Evolutionary conservation across 192 early-diverging fungal genomes (phyloP).

Genomic region (Backusella morwellensis): DNA sequence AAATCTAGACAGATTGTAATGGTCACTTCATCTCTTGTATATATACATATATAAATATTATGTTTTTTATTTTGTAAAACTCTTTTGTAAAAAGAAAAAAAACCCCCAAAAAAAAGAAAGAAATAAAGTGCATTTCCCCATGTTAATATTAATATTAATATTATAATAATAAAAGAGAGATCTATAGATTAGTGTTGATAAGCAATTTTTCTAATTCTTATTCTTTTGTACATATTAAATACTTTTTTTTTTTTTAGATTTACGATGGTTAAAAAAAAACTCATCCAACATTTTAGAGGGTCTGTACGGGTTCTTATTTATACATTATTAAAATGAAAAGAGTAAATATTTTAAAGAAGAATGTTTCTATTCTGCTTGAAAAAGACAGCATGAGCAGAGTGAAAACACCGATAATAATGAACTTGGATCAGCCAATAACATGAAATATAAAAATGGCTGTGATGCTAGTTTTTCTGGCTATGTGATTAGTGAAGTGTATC

Average conservation of each 20-base stretch:
- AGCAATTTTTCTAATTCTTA: too few relatives aligned
- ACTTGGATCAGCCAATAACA: not conserved
- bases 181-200: too few relatives aligned
- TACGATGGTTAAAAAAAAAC: too few relatives aligned
- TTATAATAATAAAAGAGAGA: too few relatives aligned
- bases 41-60: not conserved
- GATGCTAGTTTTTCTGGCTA: too few relatives aligned
- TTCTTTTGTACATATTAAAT: not conserved
- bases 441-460: not conserved
- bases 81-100: not conserved
- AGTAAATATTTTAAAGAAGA: not conserved
- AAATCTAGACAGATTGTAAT: constrained; percentile 27
- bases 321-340: not conserved
- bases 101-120: not conserved
- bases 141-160: not conserved
- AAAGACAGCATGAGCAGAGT: not conserved
- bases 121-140: not conserved
- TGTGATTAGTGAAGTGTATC: not conserved
- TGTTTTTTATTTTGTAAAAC: not conserved
- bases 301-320: not conserved
- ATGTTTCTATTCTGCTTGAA: not conserved
- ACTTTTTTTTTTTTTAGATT: too few relatives aligned
- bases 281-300: too few relatives aligned
- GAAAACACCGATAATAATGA: not conserved
- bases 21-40: not conserved